Evolutionary conservation across 2,329 filamentous ascomycete genomes (phyloP).

Genomic region (Shiraia bambusicola): DNA sequence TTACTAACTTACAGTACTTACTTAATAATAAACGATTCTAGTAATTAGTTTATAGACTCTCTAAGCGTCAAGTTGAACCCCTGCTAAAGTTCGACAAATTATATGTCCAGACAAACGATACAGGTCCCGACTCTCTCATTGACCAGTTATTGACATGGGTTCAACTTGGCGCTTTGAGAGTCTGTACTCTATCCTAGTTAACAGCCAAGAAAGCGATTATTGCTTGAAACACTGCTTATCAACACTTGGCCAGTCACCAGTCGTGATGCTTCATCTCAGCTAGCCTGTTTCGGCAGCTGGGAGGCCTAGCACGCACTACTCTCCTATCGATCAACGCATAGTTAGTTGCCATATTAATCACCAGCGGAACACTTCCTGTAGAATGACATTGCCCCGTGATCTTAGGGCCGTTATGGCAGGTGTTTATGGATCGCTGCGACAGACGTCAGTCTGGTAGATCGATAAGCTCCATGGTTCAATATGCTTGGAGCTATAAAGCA

Average conservation of each 20-base stretch:
- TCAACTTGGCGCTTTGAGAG: too few relatives aligned
- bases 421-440: constrained; percentile 14
- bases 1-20: too few relatives aligned
- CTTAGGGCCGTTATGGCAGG: constrained; percentile 33
- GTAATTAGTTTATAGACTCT: too few relatives aligned
- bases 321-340: constrained; percentile 16
- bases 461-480: neutral
- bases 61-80: too few relatives aligned
- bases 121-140: too few relatives aligned
- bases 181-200: too few relatives aligned
- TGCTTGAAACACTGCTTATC: constrained; percentile 5
- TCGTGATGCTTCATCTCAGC: constrained; percentile 2
- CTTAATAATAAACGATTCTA: too few relatives aligned
- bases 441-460: neutral
- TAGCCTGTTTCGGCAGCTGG: constrained; percentile 15
- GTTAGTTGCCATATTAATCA: constrained; percentile 27
- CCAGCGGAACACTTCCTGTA: constrained; percentile 23
- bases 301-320: constrained; percentile 5
- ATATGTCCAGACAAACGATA: too few relatives aligned
- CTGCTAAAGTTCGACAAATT: too few relatives aligned
- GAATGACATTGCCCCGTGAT: constrained; percentile 23
- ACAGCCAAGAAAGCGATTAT: neutral
- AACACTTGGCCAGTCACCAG: constrained; percentile 6
- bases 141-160: too few relatives aligned
- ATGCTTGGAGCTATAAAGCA: constrained; percentile 7